Base-by-base conservation (phyloP, 192 early-diverging fungal species). In the Mortierella hygrophila region DNA sequence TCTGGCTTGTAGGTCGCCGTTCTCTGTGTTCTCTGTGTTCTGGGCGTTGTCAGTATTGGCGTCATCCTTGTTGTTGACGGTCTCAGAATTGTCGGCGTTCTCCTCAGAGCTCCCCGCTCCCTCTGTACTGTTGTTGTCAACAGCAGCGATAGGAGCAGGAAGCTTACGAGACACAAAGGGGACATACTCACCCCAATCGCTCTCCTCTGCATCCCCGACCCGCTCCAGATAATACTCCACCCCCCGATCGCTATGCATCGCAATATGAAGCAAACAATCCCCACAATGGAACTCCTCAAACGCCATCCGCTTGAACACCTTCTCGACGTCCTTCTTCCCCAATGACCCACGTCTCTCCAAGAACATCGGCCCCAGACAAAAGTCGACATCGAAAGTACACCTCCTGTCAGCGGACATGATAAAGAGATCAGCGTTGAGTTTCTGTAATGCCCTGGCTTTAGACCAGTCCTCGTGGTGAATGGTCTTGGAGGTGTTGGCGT, bases 301-400 rank as follows among this genome's bases (percentile, higher is more conserved):
- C 26, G 88, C 77, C 2, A 89, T 23, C 26, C 77, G 78, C 3
- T 77, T 46, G 75, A 89, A 83, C n/a, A 89, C 68, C 11, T 23
- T 35, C 11, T 72, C 35, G 20, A 46, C 72, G 20, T 13, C 20
- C 23, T 6, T 46, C n/a, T 11, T 75, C 29, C 15, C 77, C 77
- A 13, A 72, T 16, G 4, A 8, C 6, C 1, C 21, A 18, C 11
- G 16, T 79, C 6, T 68, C 11, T 85, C 49, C 55, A 82, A 18
- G 32, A 89, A 89, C 6, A 82, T 70, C 6, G 5, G n/a, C 0
- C 88, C 83, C 42, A 89, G 77, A 72, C 88, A 89, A 42, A 82
- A 79, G 0, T 40, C 72, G 7, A 77, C 44, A n/a, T 85, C 77
- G 29, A 89, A 69, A 3, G 41, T 74, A 47, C 88, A 89, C 32